Percentiles rank a stretch among this genome's conserved stretches.
Conservation (phyloP, 345 rosid species). For the Brassica cretica region DNA sequence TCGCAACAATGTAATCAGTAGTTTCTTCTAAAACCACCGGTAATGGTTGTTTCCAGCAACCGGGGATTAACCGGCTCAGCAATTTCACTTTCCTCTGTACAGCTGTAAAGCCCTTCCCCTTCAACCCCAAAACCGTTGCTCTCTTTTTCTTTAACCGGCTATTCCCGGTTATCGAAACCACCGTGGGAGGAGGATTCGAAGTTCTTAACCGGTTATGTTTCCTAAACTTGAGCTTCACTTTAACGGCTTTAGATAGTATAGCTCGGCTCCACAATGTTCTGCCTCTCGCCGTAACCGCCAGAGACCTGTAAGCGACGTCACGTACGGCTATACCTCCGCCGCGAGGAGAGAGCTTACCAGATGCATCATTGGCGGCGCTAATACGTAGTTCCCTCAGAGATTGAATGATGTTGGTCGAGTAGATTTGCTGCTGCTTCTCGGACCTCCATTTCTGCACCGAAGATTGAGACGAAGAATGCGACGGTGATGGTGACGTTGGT, state of each 20-base stretch:
- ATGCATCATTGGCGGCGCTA: background rate
- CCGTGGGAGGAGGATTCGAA: slow-evolving; percentile 22
- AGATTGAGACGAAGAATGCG: slow-evolving; percentile 5
- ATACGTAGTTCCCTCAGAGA: slow-evolving; percentile 59
- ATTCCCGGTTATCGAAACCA: slow-evolving; percentile 30
- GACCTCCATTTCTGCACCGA: slow-evolving; percentile 67
- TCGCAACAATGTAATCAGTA: slow-evolving; percentile 84
- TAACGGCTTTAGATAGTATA: slow-evolving; percentile 63
- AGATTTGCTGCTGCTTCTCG: slow-evolving; percentile 68
- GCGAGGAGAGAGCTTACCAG: slow-evolving; percentile 43
- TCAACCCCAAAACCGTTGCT: slow-evolving; percentile 64
- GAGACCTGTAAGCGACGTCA: slow-evolving; percentile 70
- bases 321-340: slow-evolving; percentile 58
- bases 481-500: background rate
- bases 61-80: slow-evolving; percentile 88
- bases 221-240: slow-evolving; percentile 58
- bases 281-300: slow-evolving; percentile 75
- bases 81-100: slow-evolving; percentile 73
- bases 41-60: slow-evolving; percentile 84
- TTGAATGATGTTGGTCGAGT: slow-evolving; percentile 69
- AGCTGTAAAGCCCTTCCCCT: slow-evolving; percentile 57
- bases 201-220: slow-evolving; percentile 54
- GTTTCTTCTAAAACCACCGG: slow-evolving; percentile 91
- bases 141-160: slow-evolving; percentile 60
- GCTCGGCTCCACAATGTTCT: slow-evolving; percentile 91